Evolutionary conservation across 352 stramenopile genomes (phyloP), one percentile per base, ranked within the genome.

Genomic region (Thraustotheca clavata): DNA sequence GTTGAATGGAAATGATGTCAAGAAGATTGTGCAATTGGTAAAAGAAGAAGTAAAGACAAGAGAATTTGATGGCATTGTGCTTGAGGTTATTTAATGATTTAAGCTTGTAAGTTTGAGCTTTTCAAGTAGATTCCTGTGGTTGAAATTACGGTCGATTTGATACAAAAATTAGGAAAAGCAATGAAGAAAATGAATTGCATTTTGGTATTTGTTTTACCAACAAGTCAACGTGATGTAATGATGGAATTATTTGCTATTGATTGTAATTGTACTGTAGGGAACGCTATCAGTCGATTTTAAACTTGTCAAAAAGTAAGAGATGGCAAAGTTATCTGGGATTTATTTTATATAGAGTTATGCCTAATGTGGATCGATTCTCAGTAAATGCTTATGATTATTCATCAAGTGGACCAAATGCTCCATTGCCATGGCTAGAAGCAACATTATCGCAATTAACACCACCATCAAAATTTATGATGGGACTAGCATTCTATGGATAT

Each of bases 301-400:
- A 9, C 55, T 40, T 18, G 33, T 65, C 40, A 9, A 12, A 9
- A 52, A 65, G 40, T 68, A 24, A n/a, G 8, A 14, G 9, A 31
- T 46, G n/a, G 60, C 22, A 6, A 24, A 24, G 32, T 18, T 65
- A 3, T 40, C 18, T 4, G 11, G 33, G 14, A n/a, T 24, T 48
- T 20, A 43, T 31, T 2, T 2, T 2, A 9, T 26, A 14, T 67
- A 68, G 31, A 27, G 54, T 92, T 29, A 69, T 79, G 24, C 77
- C 79, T 16, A 9, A 82, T 34, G 83, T 92, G 24, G 79, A 92
- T 47, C 80, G 83, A 8, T 90, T 90, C 59, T 87, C 80, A 22
- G 79, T 92, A 73, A 92, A 92, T 63, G 83, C 83, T 34, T 92
- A 92, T 67, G 83, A 92, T 57, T 86, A 77, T 66, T 73, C 73